Conservation (phyloP, 2,329 filamentous ascomycete species). For the Colletotrichum sp. region DNA sequence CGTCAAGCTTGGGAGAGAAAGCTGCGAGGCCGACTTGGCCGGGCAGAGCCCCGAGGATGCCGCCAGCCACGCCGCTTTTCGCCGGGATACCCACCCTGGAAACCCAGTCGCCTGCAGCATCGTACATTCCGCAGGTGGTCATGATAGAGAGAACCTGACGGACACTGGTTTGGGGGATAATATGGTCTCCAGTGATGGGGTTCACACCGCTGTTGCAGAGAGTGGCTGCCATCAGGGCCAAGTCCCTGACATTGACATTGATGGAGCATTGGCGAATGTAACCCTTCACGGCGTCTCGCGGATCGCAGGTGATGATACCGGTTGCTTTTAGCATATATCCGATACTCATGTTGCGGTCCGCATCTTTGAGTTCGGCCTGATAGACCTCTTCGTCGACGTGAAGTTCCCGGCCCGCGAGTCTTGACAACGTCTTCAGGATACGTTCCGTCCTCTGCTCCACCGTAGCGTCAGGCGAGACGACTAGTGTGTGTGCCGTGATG, state of each 20-base stretch:
- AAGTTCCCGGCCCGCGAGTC: conserved; percentile 38
- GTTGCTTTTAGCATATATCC: conserved; percentile 46
- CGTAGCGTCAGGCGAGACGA: conserved; percentile 33
- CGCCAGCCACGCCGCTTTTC: conserved; percentile 42
- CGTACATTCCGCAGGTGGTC: conserved; percentile 50
- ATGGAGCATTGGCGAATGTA: conserved; percentile 46
- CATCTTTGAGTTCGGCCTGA: conserved; percentile 39
- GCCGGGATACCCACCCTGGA: conserved; percentile 65
- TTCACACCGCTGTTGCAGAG: conserved; percentile 41
- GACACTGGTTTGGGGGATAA: conserved; percentile 40
- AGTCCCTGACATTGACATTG: conserved; percentile 44
- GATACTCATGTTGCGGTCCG: conserved; percentile 38
- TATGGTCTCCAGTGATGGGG: conserved; percentile 33
- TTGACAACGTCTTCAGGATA: conserved; percentile 37
- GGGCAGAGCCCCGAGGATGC: conserved; percentile 40
- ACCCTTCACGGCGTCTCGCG: conserved; percentile 37
- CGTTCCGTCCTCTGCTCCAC: conserved; percentile 38
- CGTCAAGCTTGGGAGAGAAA: conserved; percentile 62
- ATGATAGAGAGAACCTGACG: conserved; percentile 45
- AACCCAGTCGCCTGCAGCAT: conserved; percentile 66
- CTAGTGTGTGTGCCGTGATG: conserved; percentile 37
- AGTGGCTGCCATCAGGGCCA: conserved; percentile 44
- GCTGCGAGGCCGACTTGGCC: conserved; percentile 52
- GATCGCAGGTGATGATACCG: conserved; percentile 39
- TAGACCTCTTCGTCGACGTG: conserved; percentile 43